Base-by-base conservation (phyloP, 1,139 yeast species). In the Geotrichum klebahnii region DNA sequence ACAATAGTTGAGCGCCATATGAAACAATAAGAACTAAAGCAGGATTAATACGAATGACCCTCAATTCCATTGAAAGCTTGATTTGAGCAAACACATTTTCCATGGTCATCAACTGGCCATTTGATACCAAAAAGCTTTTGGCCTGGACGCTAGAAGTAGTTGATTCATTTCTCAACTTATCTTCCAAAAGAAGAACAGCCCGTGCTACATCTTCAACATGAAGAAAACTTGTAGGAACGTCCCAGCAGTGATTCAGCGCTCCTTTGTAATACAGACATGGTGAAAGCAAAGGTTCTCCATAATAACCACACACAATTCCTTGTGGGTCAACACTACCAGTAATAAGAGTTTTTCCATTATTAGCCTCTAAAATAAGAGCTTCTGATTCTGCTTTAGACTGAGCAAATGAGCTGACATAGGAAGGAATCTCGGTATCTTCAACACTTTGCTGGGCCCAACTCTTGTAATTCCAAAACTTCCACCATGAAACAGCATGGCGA, bases 181-280 rank as follows among this genome's bases (percentile, higher is more conserved):
- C 47, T 48, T 62, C 68, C 33, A 58, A 54, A 5, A 59, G 51
- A 20, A 65, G 56, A 14, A 60, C 59, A 4, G 62, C 67, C 5
- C 64, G 54, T 12, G 57, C 66, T 3, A 63, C 60, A 46, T 65
- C 68, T 50, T 65, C 68, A 3, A 65, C 66, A 39, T 65, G 64
- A n/a, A 64, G 48, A n/a, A 65, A 43, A 17, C 58, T 39, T 3
- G 60, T 42, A 1, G 68, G 67, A 3, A 59, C 55, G n/a, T 53
- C 50, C 52, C 57, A 51, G 8, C 61, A 56, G 48, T 63, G 67
- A 20, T 58, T 49, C 5, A 61, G 48, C 6, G 59, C 64, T 4
- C 60, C 60, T 17, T 57, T 56, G 37, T 57, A 54, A 19, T 44
- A 46, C 20, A 65, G 34, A 2, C 61, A 59, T 1, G 67, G 65